Base-by-base conservation (phyloP, 352 stramenopile species). In the Pythium oligandrum region DNA sequence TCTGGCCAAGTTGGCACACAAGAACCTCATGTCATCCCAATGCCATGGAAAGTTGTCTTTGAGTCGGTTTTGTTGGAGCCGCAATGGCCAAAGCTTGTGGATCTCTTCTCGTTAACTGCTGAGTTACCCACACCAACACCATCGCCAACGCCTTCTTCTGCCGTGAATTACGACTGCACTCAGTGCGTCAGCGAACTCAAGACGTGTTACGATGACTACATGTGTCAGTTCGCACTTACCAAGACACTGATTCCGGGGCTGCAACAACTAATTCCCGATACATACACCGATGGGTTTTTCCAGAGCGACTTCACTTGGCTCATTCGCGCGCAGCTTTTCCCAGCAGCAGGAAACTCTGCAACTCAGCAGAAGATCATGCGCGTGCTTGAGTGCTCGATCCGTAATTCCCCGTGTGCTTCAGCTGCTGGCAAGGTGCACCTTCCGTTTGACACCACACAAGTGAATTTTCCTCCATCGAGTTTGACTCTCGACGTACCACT, bases 181-280 rank as follows among this genome's bases (percentile, higher is more conserved):
- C 7, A 8, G 12, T 40, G 44, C 3, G 17, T 37, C 38, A 10
- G 4, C 10, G 46, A 3, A 26, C 40, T 64, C 12, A 36, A 40
- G 11, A n/a, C 37, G 7, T 53, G 58, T 37, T 54, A 55, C 48
- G n/a, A 48, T 12, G 30, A 51, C 26, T 12, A n/a, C 12, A 32
- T 35, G 34, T 53, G 48, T 32, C 48, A 53, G 48, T 43, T 34
- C 26, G 48, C 48, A 11, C 30, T 53, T 4, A 32, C 35, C 32
- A 44, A 9, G 5, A 26, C 7, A 5, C 32, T 38, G 6, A n/a
- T 51, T 31, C 45, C 45, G 6, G 32, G 6, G 45, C 45, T 51
- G 45, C 26, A 51, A 5, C 6, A 31, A 12, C 12, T 51, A 11
- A 8, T 10, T 1, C 6, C 30, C 12, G 7, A 34, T 7, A 31